These are phyloP conservation scores for Solanum pimpinellifolium DNA, from an alignment of 257 asterid species.

Conservation along the genomic window DNA sequence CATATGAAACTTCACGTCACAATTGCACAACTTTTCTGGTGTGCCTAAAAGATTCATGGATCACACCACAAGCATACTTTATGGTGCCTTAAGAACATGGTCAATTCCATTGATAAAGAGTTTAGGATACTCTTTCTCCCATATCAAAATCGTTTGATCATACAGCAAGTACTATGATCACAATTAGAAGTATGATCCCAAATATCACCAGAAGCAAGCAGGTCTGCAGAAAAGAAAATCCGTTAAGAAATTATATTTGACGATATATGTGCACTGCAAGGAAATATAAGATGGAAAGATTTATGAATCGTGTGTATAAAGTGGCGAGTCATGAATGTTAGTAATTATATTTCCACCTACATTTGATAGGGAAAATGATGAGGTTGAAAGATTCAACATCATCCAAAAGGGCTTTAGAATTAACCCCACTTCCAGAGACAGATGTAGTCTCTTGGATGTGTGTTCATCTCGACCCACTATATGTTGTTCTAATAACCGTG, in stretches of 20 bases:
- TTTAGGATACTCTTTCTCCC: background rate
- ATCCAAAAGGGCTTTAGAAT: background rate
- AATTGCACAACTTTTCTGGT: background rate
- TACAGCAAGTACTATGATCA: conserved; percentile 60
- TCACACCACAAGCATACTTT: background rate
- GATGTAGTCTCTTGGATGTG: background rate
- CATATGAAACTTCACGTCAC: background rate
- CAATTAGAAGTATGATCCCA: conserved; percentile 65
- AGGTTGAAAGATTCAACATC: background rate
- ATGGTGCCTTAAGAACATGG: background rate
- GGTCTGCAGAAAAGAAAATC: conserved; percentile 32
- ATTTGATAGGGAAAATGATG: background rate
- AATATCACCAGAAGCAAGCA: conserved; percentile 83
- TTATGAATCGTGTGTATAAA: background rate
- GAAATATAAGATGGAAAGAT: background rate
- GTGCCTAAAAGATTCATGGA: background rate
- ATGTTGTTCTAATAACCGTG: background rate
- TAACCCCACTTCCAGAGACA: background rate
- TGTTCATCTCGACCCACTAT: background rate
- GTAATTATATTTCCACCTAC: background rate
- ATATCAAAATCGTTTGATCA: conserved; percentile 9
- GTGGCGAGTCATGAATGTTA: background rate
- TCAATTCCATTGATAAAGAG: background rate
- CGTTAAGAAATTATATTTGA: background rate
- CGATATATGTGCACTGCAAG: background rate